Evolutionary conservation across 345 rosid species (phyloP).

Genomic region (Clarkia xantiana): DNA sequence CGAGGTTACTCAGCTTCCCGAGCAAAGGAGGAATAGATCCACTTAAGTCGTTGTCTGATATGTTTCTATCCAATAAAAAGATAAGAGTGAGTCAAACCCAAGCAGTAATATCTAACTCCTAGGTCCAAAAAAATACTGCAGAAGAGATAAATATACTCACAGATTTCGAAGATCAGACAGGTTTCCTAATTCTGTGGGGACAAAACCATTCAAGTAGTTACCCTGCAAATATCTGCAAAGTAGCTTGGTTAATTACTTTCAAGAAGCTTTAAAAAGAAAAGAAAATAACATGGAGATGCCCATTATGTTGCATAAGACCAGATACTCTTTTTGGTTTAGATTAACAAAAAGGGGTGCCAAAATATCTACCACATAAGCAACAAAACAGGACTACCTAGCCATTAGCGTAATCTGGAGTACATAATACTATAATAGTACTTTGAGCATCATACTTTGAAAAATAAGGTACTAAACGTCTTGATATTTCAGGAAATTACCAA

Average conservation of each 20-base stretch:
- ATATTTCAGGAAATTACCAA: background rate
- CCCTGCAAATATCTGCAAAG: slow-evolving; percentile 63
- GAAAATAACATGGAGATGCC: too few species aligned
- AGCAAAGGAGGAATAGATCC: slow-evolving; percentile 68
- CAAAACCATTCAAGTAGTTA: slow-evolving; percentile 64
- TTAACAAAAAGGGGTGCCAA: too few species aligned
- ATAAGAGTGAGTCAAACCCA: too few species aligned
- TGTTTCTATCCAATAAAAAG: slow-evolving; percentile 30
- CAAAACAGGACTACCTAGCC: too few species aligned
- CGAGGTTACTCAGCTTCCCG: slow-evolving; percentile 49
- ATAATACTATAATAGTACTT: too few species aligned
- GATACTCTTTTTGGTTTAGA: too few species aligned
- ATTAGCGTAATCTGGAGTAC: too few species aligned
- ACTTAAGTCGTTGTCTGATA: slow-evolving; percentile 64
- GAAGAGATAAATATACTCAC: slow-evolving; percentile 25
- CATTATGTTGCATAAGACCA: too few species aligned
- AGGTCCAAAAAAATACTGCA: too few species aligned
- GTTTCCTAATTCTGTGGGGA: slow-evolving; percentile 77
- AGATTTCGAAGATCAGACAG: slow-evolving; percentile 45
- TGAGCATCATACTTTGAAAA: background rate
- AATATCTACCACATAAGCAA: too few species aligned
- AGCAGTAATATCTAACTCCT: too few species aligned
- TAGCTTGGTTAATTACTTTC: background rate
- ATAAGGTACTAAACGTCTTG: background rate
- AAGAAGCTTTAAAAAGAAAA: too few species aligned